Conservation (phyloP, 495 filamentous ascomycete genomes). For the Penicillium crystallinum region DNA sequence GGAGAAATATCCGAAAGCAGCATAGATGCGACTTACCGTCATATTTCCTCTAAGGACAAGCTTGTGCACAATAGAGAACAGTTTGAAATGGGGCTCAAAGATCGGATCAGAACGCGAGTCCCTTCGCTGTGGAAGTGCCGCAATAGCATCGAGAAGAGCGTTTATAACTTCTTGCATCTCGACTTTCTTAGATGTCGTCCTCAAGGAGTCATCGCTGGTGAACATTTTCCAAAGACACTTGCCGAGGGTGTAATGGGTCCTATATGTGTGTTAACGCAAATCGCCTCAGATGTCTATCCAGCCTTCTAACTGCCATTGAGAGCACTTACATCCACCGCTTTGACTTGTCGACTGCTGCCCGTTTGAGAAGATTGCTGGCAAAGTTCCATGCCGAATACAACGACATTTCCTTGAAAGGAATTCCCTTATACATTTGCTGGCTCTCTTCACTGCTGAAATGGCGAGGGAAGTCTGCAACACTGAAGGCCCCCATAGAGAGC, state of each 20-base stretch:
- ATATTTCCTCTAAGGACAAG: constrained; percentile 49
- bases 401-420: constrained; percentile 67
- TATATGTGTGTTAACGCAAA: constrained; percentile 23
- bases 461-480: constrained; percentile 65
- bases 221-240: constrained; percentile 98
- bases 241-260: constrained; percentile 80
- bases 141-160: constrained; percentile 68
- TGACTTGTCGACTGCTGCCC: constrained; percentile 66
- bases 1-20: neutral
- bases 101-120: constrained; percentile 76
- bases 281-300: neutral
- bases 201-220: constrained; percentile 48
- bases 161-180: constrained; percentile 57
- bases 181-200: constrained; percentile 42
- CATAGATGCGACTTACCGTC: constrained; percentile 20
- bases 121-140: constrained; percentile 72
- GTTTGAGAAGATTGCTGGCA: constrained; percentile 71
- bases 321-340: constrained; percentile 76
- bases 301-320: neutral
- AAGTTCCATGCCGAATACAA: constrained; percentile 81
- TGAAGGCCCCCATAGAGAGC: constrained; percentile 83
- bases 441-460: constrained; percentile 64
- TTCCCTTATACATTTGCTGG: constrained; percentile 67
- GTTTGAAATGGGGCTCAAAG: constrained; percentile 94
- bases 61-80: constrained; percentile 82